Percentiles rank a stretch among this genome's conserved stretches.
Evolutionary conservation across 768 basidiomycete genomes (phyloP).

Genomic region (Asterophora lycoperdoides): DNA sequence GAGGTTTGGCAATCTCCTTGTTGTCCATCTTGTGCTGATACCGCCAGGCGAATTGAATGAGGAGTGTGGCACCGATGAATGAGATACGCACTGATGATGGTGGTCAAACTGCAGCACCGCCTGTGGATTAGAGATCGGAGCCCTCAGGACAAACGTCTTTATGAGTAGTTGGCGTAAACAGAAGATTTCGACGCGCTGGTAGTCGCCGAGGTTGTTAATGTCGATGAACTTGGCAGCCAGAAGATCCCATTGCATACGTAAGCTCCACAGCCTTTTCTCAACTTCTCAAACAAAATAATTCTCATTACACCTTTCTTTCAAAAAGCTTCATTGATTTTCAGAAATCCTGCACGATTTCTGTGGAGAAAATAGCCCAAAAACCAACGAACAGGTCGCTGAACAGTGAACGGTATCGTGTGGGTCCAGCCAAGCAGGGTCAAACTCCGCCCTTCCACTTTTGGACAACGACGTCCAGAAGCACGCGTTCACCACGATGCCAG

Average conservation of each 20-base stretch:
- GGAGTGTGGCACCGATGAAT: not conserved
- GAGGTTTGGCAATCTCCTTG: slow-evolving; percentile 37
- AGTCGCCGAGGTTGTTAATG: not conserved
- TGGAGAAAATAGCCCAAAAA: too few species aligned
- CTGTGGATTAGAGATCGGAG: not conserved
- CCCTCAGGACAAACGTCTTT: not conserved
- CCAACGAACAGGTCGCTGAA: not conserved
- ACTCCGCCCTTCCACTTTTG: slow-evolving; percentile 10
- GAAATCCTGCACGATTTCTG: too few species aligned
- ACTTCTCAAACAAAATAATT: too few species aligned
- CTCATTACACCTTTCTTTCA: too few species aligned
- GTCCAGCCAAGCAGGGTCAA: slow-evolving; percentile 11
- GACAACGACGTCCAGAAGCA: slow-evolving; percentile 5
- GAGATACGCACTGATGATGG: slow-evolving; percentile 4
- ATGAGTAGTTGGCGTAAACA: not conserved
- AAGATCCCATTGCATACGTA: slow-evolving; percentile 8
- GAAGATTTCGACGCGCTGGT: slow-evolving; percentile 4
- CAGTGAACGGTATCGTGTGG: not conserved
- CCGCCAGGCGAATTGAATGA: not conserved
- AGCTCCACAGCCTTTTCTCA: not conserved
- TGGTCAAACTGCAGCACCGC: not conserved
- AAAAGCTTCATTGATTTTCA: too few species aligned
- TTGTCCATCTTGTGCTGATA: slow-evolving; percentile 40
- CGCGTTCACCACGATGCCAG: slow-evolving; percentile 18
- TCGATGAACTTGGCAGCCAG: not conserved